Conservation (phyloP, 192 early-diverging fungal species). For the Coemansia sp. region DNA sequence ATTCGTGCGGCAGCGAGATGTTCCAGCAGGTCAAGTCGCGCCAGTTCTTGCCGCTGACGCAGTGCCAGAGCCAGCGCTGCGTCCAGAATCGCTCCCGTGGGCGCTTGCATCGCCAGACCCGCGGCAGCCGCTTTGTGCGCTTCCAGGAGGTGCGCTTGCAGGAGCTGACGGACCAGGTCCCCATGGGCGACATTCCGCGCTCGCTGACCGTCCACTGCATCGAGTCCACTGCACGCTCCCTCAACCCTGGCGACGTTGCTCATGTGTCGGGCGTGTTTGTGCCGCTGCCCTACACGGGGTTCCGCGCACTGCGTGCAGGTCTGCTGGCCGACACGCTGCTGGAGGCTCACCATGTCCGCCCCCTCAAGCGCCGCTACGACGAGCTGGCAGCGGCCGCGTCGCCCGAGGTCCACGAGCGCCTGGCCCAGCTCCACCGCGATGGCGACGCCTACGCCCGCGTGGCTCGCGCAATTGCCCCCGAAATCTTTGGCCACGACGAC, state of each 20-base stretch:
- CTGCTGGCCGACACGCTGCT: slow-evolving; percentile 94
- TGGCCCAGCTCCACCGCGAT: slow-evolving; percentile 60
- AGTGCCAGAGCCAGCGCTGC: slow-evolving; percentile 80
- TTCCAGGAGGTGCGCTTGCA: slow-evolving; percentile 98
- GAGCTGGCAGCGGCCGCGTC: slow-evolving; percentile 66
- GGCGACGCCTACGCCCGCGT: slow-evolving; percentile 76
- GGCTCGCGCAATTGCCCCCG: slow-evolving; percentile 76
- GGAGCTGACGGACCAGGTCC: slow-evolving; percentile 97
- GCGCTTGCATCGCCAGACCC: slow-evolving; percentile 83
- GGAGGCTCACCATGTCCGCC: slow-evolving; percentile 82
- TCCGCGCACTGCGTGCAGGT: slow-evolving; percentile 83
- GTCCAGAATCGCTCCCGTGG: slow-evolving; percentile 77
- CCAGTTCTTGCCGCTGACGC: slow-evolving; percentile 74
- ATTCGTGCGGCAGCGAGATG: slow-evolving; percentile 90
- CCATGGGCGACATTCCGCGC: slow-evolving; percentile 97
- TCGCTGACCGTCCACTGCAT: slow-evolving; percentile 90
- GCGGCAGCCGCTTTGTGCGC: slow-evolving; percentile 86
- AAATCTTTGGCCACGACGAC: slow-evolving; percentile 91
- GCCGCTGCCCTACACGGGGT: slow-evolving; percentile 91
- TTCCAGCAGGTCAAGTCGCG: slow-evolving; percentile 86
- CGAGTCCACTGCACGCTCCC: slow-evolving; percentile 71
- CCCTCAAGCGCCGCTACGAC: slow-evolving; percentile 88
- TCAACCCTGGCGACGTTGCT: slow-evolving; percentile 88
- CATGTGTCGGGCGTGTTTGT: slow-evolving; percentile 84
- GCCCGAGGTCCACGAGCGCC: slow-evolving; percentile 52